These are phyloP conservation scores for Delitschia confertaspora DNA, from an alignment of 495 filamentous ascomycete genomes.

Conservation along the genomic window DNA sequence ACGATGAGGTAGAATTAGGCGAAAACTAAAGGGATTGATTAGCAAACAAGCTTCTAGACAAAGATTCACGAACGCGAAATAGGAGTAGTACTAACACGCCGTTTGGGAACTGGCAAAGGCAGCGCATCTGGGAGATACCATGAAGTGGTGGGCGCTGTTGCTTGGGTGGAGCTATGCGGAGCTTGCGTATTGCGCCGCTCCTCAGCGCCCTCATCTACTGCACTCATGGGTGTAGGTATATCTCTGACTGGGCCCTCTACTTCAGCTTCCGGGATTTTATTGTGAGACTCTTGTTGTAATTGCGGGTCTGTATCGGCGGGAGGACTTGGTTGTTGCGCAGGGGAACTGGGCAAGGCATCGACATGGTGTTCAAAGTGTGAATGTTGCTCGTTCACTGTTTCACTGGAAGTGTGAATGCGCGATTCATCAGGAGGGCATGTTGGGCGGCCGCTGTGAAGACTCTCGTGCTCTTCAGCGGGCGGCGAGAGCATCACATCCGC, in stretches of 20 bases:
- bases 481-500: slow-evolving; percentile 37
- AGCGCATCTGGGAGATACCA: slow-evolving; percentile 13
- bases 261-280: slow-evolving; percentile 18
- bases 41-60: slow-evolving; percentile 6
- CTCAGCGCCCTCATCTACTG: slow-evolving; percentile 27
- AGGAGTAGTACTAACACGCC: slow-evolving; percentile 19
- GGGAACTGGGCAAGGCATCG: slow-evolving; percentile 3
- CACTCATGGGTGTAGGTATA: slow-evolving; percentile 29
- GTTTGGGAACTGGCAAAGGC: slow-evolving; percentile 20
- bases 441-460: slow-evolving; percentile 42
- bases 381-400: neutral
- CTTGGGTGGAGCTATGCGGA: slow-evolving; percentile 8
- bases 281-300: slow-evolving; percentile 8
- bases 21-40: slow-evolving; percentile 40
- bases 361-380: neutral
- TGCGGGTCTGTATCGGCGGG: slow-evolving; percentile 17
- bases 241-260: slow-evolving; percentile 30
- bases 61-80: neutral
- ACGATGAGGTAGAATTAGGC: slow-evolving; percentile 63
- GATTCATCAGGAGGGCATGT: slow-evolving; percentile 50
- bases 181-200: slow-evolving; percentile 21
- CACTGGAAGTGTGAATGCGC: slow-evolving; percentile 14
- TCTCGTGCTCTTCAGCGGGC: slow-evolving; percentile 39
- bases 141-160: slow-evolving; percentile 11
- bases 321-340: slow-evolving; percentile 28